Percentiles rank a stretch among this genome's conserved stretches.
These are phyloP conservation scores for Dryas alaskensis DNA, from an alignment of 306 rosid species.

Conservation along the genomic window DNA sequence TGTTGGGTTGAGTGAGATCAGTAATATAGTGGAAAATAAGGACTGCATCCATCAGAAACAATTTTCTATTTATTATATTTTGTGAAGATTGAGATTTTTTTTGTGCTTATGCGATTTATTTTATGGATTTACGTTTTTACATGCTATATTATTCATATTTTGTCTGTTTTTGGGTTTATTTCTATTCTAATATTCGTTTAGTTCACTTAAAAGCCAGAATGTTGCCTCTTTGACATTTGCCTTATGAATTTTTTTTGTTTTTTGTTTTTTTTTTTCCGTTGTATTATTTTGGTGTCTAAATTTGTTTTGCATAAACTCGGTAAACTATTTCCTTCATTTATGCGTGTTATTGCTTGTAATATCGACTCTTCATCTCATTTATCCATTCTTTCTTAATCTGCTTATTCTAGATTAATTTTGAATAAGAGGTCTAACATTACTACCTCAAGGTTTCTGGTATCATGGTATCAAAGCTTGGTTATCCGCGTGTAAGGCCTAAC, in stretches of 20 bases:
- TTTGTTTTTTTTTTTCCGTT: not conserved
- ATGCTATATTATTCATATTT: not conserved
- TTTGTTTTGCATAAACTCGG: not conserved
- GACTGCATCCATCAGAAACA: not conserved
- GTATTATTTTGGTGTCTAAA: not conserved
- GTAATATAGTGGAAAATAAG: not conserved
- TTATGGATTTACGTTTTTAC: not conserved
- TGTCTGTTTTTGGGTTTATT: not conserved
- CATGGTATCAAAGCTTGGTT: too few relatives aligned
- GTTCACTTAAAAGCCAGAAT: conserved; percentile 4
- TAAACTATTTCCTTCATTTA: not conserved
- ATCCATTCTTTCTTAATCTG: not conserved
- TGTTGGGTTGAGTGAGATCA: conserved; percentile 12
- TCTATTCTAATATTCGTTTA: not conserved
- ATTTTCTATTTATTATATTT: not conserved
- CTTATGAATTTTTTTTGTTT: too few relatives aligned
- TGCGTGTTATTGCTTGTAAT: not conserved
- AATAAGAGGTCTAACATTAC: not conserved
- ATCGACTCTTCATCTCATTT: not conserved
- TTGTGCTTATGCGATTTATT: not conserved
- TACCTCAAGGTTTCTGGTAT: not conserved
- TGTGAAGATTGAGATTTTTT: conserved; percentile 5
- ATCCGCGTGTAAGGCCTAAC: too few relatives aligned
- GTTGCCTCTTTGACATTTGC: too few relatives aligned
- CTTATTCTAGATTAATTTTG: not conserved